A percentile compares a stretch with the other conserved stretches of the same genome.
Conservation (phyloP, 2,329 filamentous ascomycete genomes). For the Apiospora sp. region DNA sequence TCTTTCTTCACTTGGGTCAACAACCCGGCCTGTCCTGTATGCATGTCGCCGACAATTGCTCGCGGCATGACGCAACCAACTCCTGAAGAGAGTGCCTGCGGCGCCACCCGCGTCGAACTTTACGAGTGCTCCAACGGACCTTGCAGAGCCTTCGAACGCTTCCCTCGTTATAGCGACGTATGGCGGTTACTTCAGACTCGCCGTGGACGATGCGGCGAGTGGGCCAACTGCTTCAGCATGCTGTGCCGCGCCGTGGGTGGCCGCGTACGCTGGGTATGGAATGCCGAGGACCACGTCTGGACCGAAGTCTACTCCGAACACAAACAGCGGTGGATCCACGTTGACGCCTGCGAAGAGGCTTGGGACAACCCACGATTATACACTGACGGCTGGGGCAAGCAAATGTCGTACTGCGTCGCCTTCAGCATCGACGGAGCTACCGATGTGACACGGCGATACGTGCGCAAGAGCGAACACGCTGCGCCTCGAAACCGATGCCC, state of each 20-base stretch:
- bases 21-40: conserved; percentile 86
- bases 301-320: conserved; percentile 97
- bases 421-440: conserved; percentile 90
- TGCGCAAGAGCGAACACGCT: conserved; percentile 76
- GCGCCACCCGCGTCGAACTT: conserved; percentile 86
- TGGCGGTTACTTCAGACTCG: conserved; percentile 90
- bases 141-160: conserved; percentile 85
- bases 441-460: conserved; percentile 72
- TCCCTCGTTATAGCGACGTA: conserved; percentile 93
- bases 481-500: conserved; percentile 80
- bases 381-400: conserved; percentile 93
- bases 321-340: conserved; percentile 93
- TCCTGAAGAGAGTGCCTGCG: conserved; percentile 87
- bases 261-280: conserved; percentile 97
- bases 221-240: conserved; percentile 99
- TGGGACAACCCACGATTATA: conserved; percentile 96
- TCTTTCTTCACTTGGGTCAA: conserved; percentile 94
- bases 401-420: conserved; percentile 95
- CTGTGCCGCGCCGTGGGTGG: conserved; percentile 91
- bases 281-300: conserved; percentile 97
- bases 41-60: conserved; percentile 82
- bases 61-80: conserved; percentile 85
- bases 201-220: conserved; percentile 89
- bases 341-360: conserved; percentile 91
- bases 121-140: conserved; percentile 82